phyloP scores from a whole-genome alignment of 2,329 filamentous ascomycete genomes.

The Ascocoryne sarcoides region DNA sequence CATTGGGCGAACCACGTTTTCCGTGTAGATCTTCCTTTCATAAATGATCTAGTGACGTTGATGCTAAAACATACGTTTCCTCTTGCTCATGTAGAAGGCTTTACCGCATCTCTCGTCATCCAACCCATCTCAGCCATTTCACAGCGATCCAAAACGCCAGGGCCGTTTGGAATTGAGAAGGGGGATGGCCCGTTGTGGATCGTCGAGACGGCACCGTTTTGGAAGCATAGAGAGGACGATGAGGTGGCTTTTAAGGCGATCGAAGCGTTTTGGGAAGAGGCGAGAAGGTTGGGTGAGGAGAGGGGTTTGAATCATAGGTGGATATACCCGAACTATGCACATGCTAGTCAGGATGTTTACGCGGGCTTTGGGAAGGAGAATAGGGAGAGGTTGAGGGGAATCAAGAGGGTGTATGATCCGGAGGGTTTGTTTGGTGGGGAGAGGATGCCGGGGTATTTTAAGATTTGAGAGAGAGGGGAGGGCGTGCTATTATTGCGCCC shows the following conservation, averaged over 20 bases:
- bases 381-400: constrained; percentile 4
- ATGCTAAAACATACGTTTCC: too few relatives aligned
- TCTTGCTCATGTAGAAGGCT: background rate
- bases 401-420: constrained; percentile 10
- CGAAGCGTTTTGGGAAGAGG: background rate
- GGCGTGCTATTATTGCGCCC: too few relatives aligned
- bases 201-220: too few relatives aligned
- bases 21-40: background rate
- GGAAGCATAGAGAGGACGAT: background rate
- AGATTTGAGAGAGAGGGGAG: constrained; percentile 2
- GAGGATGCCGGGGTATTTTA: constrained; percentile 7
- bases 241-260: background rate
- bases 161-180: background rate
- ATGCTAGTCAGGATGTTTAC: constrained; percentile 9
- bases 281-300: constrained; percentile 2
- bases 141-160: background rate
- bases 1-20: background rate
- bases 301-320: constrained; percentile 4
- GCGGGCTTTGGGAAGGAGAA: constrained; percentile 6
- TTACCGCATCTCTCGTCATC: background rate
- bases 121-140: background rate
- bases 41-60: background rate
- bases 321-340: constrained; percentile 12
- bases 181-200: too few relatives aligned
- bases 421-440: constrained; percentile 3